Evolutionary conservation across 441 rosid species (phyloP).

Genomic region (Rhodomyrtus psidioides): DNA sequence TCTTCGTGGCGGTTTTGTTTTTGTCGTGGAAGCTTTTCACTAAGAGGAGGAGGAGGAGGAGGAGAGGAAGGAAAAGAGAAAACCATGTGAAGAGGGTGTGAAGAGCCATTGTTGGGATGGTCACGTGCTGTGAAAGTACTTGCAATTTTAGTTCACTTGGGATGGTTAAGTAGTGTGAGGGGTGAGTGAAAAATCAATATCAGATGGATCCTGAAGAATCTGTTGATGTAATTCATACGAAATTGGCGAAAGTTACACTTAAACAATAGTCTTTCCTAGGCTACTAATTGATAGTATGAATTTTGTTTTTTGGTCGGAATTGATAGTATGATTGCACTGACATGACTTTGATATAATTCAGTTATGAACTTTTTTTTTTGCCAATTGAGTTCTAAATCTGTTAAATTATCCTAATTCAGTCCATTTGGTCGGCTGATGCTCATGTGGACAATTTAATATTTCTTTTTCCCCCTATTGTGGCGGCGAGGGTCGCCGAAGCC

Average conservation of each 20-base stretch:
- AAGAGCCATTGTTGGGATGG: not conserved
- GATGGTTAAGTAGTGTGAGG: not conserved
- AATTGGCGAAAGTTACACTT: not conserved
- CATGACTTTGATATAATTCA: no score
- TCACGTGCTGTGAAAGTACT: not conserved
- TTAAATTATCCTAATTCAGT: no score
- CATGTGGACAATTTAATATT: no score
- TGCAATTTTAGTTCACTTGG: not conserved
- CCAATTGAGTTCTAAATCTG: no score
- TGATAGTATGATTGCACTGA: no score
- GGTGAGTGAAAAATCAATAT: not conserved
- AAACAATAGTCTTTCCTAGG: not conserved
- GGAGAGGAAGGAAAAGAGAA: not conserved
- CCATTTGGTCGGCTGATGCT: no score
- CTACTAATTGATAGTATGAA: no score
- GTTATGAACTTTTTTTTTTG: no score
- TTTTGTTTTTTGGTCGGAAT: no score
- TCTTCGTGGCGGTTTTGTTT: not conserved
- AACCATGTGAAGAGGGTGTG: not conserved
- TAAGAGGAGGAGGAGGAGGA: not conserved
- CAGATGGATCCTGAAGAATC: not conserved
- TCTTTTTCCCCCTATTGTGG: no score
- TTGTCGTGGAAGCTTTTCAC: not conserved
- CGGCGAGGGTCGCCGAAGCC: no score
- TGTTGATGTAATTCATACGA: not conserved